Conservation (phyloP, 192 early-diverging fungal species). For the Coemansia sp. region DNA sequence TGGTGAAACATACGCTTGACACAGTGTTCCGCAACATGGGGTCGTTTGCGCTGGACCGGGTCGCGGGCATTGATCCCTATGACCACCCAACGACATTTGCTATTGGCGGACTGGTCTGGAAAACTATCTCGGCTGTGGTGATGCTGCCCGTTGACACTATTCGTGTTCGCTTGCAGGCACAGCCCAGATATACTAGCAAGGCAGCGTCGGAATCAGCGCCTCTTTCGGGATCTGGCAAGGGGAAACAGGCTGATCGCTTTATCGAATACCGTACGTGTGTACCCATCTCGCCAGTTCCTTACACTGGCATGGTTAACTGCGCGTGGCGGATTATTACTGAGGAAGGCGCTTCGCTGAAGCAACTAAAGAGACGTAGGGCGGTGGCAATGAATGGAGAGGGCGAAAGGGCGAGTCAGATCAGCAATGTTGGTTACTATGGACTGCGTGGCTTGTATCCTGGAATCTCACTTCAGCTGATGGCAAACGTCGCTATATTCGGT, state of each 20-base stretch:
- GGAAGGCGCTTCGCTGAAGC: slow-evolving; percentile 62
- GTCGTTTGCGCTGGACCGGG: slow-evolving; percentile 66
- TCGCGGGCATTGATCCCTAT: slow-evolving; percentile 56
- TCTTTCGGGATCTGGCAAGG: background rate
- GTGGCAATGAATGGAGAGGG: slow-evolving; percentile 11
- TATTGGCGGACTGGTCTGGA: slow-evolving; percentile 65
- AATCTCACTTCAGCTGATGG: slow-evolving; percentile 66
- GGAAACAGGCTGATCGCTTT: slow-evolving; percentile 33
- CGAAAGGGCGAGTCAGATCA: background rate
- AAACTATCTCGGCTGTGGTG: slow-evolving; percentile 73
- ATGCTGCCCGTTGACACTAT: slow-evolving; percentile 87
- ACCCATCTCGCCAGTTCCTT: slow-evolving; percentile 67
- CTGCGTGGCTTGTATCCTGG: slow-evolving; percentile 73
- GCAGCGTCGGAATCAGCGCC: slow-evolving; percentile 8
- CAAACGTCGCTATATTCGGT: slow-evolving; percentile 62
- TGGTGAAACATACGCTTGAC: slow-evolving; percentile 77
- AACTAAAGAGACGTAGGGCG: slow-evolving; percentile 18
- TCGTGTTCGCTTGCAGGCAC: slow-evolving; percentile 81
- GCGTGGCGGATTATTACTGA: slow-evolving; percentile 71
- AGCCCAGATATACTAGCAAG: slow-evolving; percentile 64
- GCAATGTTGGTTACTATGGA: slow-evolving; percentile 55
- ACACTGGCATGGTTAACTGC: slow-evolving; percentile 72
- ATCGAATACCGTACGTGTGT: slow-evolving; percentile 67
- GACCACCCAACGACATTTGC: slow-evolving; percentile 69
- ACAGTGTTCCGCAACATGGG: slow-evolving; percentile 72